Evolutionary conservation across 78 protist genomes (phyloP).

Genomic region (Anaeramoeba ignava): DNA sequence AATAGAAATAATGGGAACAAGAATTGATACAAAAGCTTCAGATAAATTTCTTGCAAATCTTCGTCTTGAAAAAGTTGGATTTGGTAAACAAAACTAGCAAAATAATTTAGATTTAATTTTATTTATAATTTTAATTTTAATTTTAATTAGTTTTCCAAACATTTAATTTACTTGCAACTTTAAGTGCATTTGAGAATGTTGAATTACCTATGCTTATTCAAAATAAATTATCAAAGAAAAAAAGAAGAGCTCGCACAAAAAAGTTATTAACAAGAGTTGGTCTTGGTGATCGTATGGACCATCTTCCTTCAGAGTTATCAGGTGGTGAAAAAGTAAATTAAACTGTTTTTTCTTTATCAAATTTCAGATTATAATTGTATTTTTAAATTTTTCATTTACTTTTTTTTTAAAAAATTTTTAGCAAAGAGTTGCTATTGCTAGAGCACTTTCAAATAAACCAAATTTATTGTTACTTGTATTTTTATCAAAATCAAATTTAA

Average conservation of each 20-base stretch:
- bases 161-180: conserved; percentile 75
- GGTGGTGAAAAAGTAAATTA: conserved; percentile 75
- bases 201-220: conserved; percentile 78
- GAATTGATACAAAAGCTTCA: conserved; percentile 26
- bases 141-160: conserved; percentile 92
- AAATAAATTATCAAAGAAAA: conserved; percentile 45
- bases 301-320: conserved; percentile 76
- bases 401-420: background rate
- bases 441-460: conserved; percentile 80
- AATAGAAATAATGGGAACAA: conserved; percentile 34
- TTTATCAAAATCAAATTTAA: no score
- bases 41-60: conserved; percentile 56
- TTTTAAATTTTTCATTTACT: background rate
- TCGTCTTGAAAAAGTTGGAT: conserved; percentile 64
- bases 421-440: conserved; percentile 41
- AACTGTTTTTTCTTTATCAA: background rate
- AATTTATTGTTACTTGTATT: conserved; percentile 69
- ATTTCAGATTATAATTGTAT: background rate
- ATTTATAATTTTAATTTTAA: no score
- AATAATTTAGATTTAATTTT: no score
- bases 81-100: no score
- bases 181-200: conserved; percentile 81
- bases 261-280: conserved; percentile 56
- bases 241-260: conserved; percentile 36
- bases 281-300: conserved; percentile 67